phyloP scores from a whole-genome alignment of 768 basidiomycete species.

The Termitomyces sp. region DNA sequence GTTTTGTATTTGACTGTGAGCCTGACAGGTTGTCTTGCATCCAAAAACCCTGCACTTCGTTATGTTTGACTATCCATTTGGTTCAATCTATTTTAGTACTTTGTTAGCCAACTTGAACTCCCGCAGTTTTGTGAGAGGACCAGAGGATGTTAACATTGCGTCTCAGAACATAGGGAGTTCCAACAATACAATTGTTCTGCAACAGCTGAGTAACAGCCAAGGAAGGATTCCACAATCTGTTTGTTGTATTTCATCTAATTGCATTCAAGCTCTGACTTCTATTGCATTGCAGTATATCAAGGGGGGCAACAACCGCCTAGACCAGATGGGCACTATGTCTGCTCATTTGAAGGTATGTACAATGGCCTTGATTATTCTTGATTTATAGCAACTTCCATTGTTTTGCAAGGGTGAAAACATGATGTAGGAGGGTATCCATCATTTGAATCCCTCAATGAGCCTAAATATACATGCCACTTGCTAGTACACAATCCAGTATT shows the following conservation, averaged over 20 bases:
- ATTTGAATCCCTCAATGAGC: too few species aligned
- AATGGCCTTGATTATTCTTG: too few species aligned
- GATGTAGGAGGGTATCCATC: too few species aligned
- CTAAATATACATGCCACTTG: too few species aligned
- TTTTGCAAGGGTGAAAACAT: too few species aligned
- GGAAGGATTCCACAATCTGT: background rate
- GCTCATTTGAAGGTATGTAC: too few species aligned
- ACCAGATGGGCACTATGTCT: too few species aligned
- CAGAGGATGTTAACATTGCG: background rate
- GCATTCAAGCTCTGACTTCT: background rate
- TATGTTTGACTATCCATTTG: background rate
- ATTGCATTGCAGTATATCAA: background rate
- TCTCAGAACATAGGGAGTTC: background rate
- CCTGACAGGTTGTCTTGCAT: background rate
- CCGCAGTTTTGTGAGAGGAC: background rate
- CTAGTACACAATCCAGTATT: too few species aligned
- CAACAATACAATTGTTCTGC: background rate
- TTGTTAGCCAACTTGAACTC: constrained; percentile 5
- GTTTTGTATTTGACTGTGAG: background rate
- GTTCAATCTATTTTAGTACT: constrained; percentile 6
- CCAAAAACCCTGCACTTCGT: background rate
- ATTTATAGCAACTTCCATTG: too few species aligned
- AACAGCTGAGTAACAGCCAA: background rate
- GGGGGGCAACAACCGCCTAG: too few species aligned
- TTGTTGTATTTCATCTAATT: background rate